Percentiles rank a stretch among this genome's conserved stretches.
phyloP scores from a whole-genome alignment of 176 grass and related monocot species.

The Aegilops umbellulata region DNA sequence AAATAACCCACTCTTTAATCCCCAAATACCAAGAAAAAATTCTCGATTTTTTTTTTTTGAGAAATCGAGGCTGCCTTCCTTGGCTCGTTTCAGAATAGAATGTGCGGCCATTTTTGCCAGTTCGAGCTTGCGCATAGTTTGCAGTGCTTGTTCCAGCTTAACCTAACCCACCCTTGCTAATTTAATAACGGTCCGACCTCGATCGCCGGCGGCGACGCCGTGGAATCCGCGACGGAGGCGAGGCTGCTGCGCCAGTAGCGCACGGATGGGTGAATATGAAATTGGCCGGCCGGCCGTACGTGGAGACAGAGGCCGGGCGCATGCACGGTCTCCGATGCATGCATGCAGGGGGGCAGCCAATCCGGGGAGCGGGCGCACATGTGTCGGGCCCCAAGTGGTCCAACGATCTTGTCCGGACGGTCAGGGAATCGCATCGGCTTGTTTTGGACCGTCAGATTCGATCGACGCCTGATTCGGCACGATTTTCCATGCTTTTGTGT shows the following conservation, averaged over 20 bases:
- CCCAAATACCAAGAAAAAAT: neutral
- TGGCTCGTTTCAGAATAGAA: neutral
- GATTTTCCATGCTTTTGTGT: neutral
- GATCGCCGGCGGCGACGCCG: constrained; percentile 2
- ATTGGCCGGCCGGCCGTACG: neutral
- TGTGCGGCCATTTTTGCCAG: neutral
- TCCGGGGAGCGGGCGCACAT: constrained; percentile 17
- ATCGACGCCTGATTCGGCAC: neutral
- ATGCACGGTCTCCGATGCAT: constrained; percentile 18
- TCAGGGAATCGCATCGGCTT: neutral
- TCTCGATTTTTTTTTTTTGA: neutral
- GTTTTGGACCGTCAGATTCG: neutral
- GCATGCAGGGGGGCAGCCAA: constrained; percentile 33
- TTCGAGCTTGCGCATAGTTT: neutral
- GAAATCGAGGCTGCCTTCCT: neutral
- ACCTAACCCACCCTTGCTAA: neutral
- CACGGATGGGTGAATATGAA: neutral
- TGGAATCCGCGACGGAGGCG: neutral
- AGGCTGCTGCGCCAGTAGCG: neutral
- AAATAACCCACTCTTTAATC: neutral
- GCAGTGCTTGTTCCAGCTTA: neutral
- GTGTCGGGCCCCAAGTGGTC: constrained; percentile 26
- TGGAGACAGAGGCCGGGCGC: neutral
- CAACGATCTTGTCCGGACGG: neutral
- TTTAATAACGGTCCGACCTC: neutral